Base-by-base conservation (phyloP, 1,284 basidiomycete species). In the Tausonia pullulans region DNA sequence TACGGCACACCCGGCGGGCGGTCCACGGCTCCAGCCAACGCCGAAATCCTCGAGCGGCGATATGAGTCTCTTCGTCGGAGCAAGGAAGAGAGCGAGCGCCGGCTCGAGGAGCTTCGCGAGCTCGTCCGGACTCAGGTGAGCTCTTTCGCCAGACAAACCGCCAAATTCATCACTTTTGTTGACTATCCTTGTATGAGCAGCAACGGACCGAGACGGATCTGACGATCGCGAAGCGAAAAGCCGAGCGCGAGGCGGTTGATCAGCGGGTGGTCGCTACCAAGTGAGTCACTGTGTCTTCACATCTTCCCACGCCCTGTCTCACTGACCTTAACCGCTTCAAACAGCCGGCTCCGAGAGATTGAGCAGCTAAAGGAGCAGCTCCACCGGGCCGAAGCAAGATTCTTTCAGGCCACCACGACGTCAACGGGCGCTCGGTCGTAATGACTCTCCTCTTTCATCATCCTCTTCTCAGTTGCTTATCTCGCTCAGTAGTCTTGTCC, bases 241-340 rank as follows among this genome's bases (percentile, higher is more conserved):
- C 85, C 52, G 87, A 88, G 71, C 81, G 87, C 41, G 87, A 89
- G 71, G 85, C 84, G 39, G 81, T 78, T 0, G 87, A 89, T 69
- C 82, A 82, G 27, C 27, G 27, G 27, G 27, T 27, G 27, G 27
- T 27, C 27, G 27, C 27, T 27, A 27, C 27, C 27, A 27, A 27
- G 27, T 69, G 86, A 83, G 74, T 44, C 62, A 5, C 50, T 53
- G 7, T 59, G 62, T 44, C 58, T 53, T 13, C 50, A 40, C 54
- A 55, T 39, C 52, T 52, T 51, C 43, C 45, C 11, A 11, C 27
- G 6, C 40, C 6, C 14, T 54, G 14, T 41, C 39, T 41, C 4
- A 3, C 4, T 4, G 41, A 16, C 5, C 41, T 44, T 40, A 13
- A 16, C 9, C 27, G 44, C 10, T 6, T 39, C 13, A 9, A 48